Evolutionary conservation across 805 yeast species (phyloP).

Genomic region (Monosporozyma yasuniensis): DNA sequence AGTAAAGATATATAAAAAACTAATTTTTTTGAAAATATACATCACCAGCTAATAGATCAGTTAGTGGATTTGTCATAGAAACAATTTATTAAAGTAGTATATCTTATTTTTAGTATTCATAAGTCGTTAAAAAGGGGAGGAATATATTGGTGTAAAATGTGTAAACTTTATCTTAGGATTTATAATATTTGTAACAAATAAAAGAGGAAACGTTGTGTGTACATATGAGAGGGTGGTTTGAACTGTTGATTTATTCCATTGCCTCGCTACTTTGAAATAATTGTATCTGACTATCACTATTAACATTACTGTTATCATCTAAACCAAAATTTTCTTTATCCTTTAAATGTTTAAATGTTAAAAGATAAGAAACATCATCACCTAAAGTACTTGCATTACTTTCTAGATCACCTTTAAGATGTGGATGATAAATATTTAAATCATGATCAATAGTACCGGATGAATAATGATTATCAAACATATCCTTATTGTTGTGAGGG

Average conservation of each 20-base stretch:
- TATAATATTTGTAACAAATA: neutral
- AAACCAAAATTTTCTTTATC: neutral
- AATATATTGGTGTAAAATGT: neutral
- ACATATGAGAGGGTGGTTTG: no score
- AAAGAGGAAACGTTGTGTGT: neutral
- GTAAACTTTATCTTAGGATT: neutral
- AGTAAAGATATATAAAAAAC: no score
- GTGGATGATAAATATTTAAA: conserved; percentile 3
- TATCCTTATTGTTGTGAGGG: neutral
- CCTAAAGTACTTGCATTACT: conserved; percentile 25
- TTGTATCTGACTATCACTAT: neutral
- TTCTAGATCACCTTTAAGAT: conserved; percentile 13
- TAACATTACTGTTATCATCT: neutral
- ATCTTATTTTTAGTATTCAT: neutral
- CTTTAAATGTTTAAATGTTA: conserved; percentile 2
- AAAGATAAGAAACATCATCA: conserved; percentile 21
- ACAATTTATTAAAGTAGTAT: neutral
- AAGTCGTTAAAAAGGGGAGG: neutral
- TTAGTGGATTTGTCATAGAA: no score
- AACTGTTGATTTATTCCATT: neutral
- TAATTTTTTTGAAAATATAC: no score
- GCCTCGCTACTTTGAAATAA: neutral
- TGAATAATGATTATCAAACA: neutral
- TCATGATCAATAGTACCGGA: neutral
- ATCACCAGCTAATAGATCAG: no score